Conservation (phyloP, 352 stramenopile genomes). For the Sclerospora graminicola region DNA sequence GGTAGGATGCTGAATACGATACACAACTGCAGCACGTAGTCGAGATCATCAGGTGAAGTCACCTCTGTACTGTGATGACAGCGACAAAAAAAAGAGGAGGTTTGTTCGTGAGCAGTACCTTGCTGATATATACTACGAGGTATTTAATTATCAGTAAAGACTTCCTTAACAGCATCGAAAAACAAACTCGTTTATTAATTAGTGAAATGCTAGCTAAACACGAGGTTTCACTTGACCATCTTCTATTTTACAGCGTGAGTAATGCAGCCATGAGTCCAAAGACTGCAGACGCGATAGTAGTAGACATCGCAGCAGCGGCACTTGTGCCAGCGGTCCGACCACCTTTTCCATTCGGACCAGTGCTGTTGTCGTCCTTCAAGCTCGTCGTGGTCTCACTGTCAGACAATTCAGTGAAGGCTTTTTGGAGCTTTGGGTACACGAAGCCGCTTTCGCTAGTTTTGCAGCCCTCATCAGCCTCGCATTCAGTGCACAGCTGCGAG, state of each 20-base stretch:
- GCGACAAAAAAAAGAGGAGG: no score
- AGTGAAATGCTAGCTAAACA: constrained; percentile 15
- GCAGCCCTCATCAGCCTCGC: constrained; percentile 24
- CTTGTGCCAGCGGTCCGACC: no score
- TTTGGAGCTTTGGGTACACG: constrained; percentile 48
- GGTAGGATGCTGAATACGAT: neutral
- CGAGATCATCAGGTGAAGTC: neutral
- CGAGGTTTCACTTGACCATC: neutral
- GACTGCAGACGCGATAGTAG: constrained; percentile 9
- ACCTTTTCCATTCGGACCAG: no score
- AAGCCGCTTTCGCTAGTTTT: constrained; percentile 35
- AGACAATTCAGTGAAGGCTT: constrained; percentile 35
- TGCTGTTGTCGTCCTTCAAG: constrained; percentile 1
- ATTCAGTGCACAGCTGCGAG: constrained; percentile 62
- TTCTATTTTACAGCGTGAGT: constrained; percentile 10
- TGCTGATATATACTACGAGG: no score
- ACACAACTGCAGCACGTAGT: neutral
- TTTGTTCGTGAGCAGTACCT: no score
- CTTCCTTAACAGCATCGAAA: no score
- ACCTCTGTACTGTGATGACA: no score
- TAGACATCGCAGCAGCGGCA: constrained; percentile 4
- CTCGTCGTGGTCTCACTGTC: constrained; percentile 31
- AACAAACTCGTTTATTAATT: constrained; percentile 14
- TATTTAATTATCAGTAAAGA: no score
- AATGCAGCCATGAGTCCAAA: constrained; percentile 14